These are phyloP conservation scores for Paulownia fortunei DNA, from an alignment of 257 asterid genomes.

Conservation along the genomic window DNA sequence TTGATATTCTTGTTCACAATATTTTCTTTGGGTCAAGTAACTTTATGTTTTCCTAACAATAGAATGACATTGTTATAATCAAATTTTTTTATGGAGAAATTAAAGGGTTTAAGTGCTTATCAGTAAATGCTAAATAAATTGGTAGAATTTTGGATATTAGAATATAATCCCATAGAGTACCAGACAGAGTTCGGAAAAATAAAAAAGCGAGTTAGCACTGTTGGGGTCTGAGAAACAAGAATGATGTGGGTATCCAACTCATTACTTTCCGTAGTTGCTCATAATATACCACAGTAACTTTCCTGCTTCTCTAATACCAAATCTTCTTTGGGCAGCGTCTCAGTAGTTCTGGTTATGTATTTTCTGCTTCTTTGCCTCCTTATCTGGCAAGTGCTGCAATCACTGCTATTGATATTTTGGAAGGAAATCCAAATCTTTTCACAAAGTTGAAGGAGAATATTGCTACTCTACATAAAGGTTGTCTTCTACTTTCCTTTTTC, in stretches of 20 bases:
- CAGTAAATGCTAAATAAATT: neutral
- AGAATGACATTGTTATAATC: neutral
- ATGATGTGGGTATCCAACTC: neutral
- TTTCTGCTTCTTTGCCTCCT: conserved; percentile 97
- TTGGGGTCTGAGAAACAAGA: neutral
- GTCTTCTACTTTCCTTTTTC: conserved; percentile 22
- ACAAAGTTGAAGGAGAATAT: conserved; percentile 66
- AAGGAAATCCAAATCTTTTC: conserved; percentile 73
- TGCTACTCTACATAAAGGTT: conserved; percentile 60
- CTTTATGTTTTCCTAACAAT: neutral
- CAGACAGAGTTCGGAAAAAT: neutral
- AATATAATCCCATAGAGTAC: neutral
- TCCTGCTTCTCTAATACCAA: conserved; percentile 34
- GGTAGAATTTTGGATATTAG: neutral
- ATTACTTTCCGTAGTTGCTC: neutral
- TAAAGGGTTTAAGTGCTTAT: neutral
- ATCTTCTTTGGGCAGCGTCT: conserved; percentile 71
- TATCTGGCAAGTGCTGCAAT: conserved; percentile 94
- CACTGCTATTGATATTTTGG: conserved; percentile 79
- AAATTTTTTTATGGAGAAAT: neutral
- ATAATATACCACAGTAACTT: neutral
- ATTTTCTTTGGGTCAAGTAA: neutral
- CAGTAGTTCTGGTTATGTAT: conserved; percentile 90
- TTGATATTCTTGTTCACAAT: neutral
- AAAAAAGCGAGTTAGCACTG: neutral